Evolutionary conservation across 768 basidiomycete species (phyloP).

Genomic region (Trametes gibbosa): DNA sequence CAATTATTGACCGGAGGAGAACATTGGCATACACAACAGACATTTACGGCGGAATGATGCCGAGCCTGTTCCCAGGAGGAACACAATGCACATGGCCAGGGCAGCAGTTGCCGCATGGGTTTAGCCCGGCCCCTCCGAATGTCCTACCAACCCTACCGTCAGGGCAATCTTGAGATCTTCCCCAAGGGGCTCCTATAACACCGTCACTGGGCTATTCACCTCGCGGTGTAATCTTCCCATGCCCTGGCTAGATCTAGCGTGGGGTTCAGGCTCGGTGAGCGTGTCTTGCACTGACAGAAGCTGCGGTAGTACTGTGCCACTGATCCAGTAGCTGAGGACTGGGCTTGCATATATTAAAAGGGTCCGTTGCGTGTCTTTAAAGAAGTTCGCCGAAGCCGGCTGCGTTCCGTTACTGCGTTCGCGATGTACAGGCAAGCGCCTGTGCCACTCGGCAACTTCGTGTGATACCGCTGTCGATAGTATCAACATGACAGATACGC

Average conservation of each 20-base stretch:
- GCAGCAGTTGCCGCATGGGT: neutral
- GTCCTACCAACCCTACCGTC: neutral
- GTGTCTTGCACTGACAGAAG: too few species aligned
- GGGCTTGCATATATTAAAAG: neutral
- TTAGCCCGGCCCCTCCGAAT: neutral
- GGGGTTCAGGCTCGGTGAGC: too few species aligned
- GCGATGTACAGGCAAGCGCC: neutral
- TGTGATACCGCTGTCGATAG: neutral
- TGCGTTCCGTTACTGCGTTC: neutral
- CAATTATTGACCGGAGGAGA: constrained; percentile 6
- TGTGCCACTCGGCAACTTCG: constrained; percentile 8
- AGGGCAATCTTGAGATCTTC: neutral
- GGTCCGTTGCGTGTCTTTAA: neutral
- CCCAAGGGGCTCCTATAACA: neutral
- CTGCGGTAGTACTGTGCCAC: constrained; percentile 3
- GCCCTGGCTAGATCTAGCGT: neutral
- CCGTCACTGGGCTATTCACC: neutral
- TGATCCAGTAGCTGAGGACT: neutral
- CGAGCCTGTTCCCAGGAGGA: neutral
- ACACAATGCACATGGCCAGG: neutral
- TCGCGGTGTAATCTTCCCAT: neutral
- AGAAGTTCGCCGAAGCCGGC: neutral
- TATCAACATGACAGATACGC: constrained; percentile 5
- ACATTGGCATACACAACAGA: neutral
- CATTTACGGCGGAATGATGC: neutral